phyloP scores from a whole-genome alignment of 2,329 filamentous ascomycete species.

The Botryotinia convoluta region DNA sequence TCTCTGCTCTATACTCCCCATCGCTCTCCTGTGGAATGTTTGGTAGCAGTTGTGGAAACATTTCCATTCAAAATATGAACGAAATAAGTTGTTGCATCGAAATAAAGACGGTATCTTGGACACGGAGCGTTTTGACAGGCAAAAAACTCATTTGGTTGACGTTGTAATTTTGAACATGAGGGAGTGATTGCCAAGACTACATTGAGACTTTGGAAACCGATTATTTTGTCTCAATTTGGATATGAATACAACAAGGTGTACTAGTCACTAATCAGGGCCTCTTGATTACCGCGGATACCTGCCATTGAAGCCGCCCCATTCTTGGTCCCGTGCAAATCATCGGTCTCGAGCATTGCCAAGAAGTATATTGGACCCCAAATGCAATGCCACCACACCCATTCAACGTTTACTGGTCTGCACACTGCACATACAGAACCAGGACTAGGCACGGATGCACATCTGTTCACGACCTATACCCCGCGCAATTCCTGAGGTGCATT shows the following conservation, averaged over 20 bases:
- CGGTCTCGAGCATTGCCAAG: neutral
- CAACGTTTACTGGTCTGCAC: neutral
- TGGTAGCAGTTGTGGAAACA: neutral
- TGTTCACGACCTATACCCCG: neutral
- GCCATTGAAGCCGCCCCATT: neutral
- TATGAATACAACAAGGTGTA: neutral
- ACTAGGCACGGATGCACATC: slow-evolving; percentile 1
- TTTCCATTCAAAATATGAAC: neutral
- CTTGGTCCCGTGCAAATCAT: neutral
- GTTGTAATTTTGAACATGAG: neutral
- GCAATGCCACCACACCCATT: neutral
- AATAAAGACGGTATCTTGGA: neutral
- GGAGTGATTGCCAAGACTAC: neutral
- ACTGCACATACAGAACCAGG: neutral
- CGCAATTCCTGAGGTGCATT: neutral
- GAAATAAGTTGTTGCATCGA: neutral
- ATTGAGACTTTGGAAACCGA: neutral
- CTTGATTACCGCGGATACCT: neutral
- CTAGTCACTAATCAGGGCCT: neutral
- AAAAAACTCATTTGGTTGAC: no score
- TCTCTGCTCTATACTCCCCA: neutral
- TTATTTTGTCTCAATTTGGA: neutral
- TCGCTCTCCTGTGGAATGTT: neutral
- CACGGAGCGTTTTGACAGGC: neutral
- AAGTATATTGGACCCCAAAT: neutral